Percentiles rank a stretch among this genome's conserved stretches.
phyloP scores from a whole-genome alignment of 2,329 filamentous ascomycete genomes.

The Ceratocystis albifundus region DNA sequence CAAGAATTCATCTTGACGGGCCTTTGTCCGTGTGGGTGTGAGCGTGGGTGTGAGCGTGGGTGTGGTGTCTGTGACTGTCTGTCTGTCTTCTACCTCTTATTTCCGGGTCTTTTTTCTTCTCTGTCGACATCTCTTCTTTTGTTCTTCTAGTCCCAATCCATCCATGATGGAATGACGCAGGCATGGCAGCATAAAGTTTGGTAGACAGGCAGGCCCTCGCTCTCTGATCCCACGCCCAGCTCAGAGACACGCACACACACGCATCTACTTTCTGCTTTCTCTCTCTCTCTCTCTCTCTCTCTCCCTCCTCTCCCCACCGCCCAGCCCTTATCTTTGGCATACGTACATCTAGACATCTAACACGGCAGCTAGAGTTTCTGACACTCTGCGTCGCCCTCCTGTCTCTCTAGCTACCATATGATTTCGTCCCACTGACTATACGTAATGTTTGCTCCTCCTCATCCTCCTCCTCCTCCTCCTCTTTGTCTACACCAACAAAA shows the following conservation, averaged over 20 bases:
- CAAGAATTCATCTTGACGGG: conserved; percentile 10
- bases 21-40: conserved; percentile 1
- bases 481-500: background rate
- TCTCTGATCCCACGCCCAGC: background rate
- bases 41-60: too few species aligned
- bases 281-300: too few species aligned
- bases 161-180: background rate
- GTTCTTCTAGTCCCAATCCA: too few species aligned
- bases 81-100: background rate
- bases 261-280: too few species aligned
- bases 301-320: too few species aligned
- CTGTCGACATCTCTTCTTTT: background rate
- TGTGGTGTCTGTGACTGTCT: background rate
- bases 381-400: background rate
- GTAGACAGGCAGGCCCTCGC: background rate
- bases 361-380: background rate
- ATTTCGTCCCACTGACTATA: background rate
- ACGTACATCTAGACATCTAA: background rate
- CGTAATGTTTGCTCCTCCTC: background rate
- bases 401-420: background rate
- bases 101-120: background rate
- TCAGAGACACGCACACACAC: too few species aligned
- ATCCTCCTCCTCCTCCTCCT: too few species aligned
- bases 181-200: background rate
- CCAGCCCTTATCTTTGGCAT: background rate